Evolutionary conservation across 2,329 filamentous ascomycete genomes (phyloP).

Genomic region (Phyllosticta ampelicida): DNA sequence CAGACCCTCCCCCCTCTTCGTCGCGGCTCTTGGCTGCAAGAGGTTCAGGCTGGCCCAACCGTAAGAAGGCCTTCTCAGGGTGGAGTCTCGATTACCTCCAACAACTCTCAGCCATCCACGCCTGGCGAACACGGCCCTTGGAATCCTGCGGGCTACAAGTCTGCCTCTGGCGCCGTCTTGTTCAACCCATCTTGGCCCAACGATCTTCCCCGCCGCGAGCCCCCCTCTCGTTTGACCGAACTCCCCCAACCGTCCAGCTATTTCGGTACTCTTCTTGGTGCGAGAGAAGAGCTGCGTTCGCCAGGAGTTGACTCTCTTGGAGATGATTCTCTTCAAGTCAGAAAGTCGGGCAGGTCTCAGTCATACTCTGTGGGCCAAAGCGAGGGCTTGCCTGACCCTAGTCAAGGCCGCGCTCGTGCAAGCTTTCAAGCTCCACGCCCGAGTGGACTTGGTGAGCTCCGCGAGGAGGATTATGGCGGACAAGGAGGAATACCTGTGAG

Average conservation of each 20-base stretch:
- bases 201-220: conserved; percentile 13
- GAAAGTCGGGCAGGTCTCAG: conserved; percentile 84
- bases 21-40: conserved; percentile 67
- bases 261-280: conserved; percentile 1
- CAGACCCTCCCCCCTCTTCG: conserved; percentile 42
- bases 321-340: conserved; percentile 2
- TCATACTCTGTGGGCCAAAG: conserved; percentile 93
- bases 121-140: conserved; percentile 51
- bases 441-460: conserved; percentile 57
- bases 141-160: conserved; percentile 25
- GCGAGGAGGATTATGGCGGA: conserved; percentile 22
- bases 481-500: background rate
- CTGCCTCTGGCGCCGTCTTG: conserved; percentile 33
- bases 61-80: conserved; percentile 65
- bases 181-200: conserved; percentile 23
- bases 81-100: conserved; percentile 58
- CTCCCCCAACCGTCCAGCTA: conserved; percentile 22
- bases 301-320: conserved; percentile 1
- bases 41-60: conserved; percentile 48
- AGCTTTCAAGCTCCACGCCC: conserved; percentile 57
- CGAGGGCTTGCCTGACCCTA: conserved; percentile 37
- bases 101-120: conserved; percentile 69
- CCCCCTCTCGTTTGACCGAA: conserved; percentile 6
- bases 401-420: conserved; percentile 18
- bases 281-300: conserved; percentile 5